Evolutionary conservation across 768 basidiomycete species (phyloP).

Genomic region (Phaeotremella fagi): DNA sequence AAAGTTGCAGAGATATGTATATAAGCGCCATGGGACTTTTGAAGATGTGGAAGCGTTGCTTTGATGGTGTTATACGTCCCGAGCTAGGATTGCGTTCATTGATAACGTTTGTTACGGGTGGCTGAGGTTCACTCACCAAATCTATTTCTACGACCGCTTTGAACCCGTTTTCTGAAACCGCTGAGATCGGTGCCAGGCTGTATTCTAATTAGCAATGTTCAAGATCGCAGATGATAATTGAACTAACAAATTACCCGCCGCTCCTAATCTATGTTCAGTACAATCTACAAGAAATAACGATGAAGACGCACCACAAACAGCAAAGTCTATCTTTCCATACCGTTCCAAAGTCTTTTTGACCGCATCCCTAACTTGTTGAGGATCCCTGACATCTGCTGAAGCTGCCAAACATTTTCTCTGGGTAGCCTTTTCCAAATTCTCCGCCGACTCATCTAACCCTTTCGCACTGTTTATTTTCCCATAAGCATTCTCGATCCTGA

Average conservation of each 20-base stretch:
- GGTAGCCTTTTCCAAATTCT: conserved; percentile 65
- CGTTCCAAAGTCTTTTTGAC: conserved; percentile 67
- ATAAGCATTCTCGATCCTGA: background rate
- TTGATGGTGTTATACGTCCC: conserved; percentile 95
- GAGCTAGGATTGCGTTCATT: conserved; percentile 53
- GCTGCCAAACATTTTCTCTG: conserved; percentile 66
- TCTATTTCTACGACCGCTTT: conserved; percentile 91
- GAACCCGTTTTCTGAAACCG: conserved; percentile 84
- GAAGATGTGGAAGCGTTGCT: conserved; percentile 72
- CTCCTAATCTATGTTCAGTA: conserved; percentile 55
- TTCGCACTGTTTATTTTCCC: conserved; percentile 56
- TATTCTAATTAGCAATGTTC: background rate
- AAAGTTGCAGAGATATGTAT: conserved; percentile 84
- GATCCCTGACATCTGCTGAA: conserved; percentile 77
- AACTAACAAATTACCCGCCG: conserved; percentile 80
- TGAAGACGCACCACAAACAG: conserved; percentile 70
- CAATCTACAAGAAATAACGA: background rate
- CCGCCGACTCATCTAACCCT: conserved; percentile 64
- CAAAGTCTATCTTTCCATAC: conserved; percentile 88
- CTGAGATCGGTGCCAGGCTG: conserved; percentile 70
- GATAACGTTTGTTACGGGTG: background rate
- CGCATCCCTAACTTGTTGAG: conserved; percentile 66
- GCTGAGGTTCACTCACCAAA: conserved; percentile 54
- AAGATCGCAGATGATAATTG: too few species aligned
- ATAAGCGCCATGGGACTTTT: conserved; percentile 70